phyloP scores from a whole-genome alignment of 768 basidiomycete species.

The Xanthoconium stramineum region DNA sequence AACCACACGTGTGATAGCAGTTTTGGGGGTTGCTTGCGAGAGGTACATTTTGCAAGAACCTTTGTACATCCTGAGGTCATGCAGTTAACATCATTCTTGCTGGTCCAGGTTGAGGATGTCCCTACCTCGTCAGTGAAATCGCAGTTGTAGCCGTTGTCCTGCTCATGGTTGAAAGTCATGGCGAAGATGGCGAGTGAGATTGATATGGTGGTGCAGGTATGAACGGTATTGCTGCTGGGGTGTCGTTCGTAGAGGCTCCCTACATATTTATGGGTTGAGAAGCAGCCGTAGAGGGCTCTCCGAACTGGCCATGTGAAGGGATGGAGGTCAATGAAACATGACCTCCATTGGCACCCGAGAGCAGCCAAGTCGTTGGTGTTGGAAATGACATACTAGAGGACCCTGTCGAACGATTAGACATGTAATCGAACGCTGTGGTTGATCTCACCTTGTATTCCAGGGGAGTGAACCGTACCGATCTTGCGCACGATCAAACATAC shows the following conservation, averaged over 20 bases:
- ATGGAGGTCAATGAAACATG: conserved; percentile 14
- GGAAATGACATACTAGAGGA: conserved; percentile 1
- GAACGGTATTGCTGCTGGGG: conserved; percentile 5
- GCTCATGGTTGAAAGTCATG: conserved; percentile 1
- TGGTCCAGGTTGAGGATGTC: not conserved
- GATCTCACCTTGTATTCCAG: conserved; percentile 6
- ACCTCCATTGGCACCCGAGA: conserved; percentile 15
- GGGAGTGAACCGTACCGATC: not conserved
- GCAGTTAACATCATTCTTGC: not conserved
- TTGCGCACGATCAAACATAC: conserved; percentile 4
- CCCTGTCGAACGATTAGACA: conserved; percentile 12
- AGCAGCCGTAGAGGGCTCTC: conserved; percentile 17
- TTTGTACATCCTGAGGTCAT: conserved; percentile 5
- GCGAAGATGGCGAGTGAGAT: not conserved
- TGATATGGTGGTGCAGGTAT: not conserved
- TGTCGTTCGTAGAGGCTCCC: not conserved
- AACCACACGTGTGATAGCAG: conserved; percentile 15
- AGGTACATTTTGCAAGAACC: not conserved
- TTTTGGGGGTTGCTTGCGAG: not conserved
- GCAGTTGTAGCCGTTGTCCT: not conserved
- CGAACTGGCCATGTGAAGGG: conserved; percentile 16
- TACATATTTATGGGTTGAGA: conserved; percentile 19
- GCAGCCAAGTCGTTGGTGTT: conserved; percentile 11
- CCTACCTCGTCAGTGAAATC: conserved; percentile 14
- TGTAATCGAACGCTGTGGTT: conserved; percentile 2